phyloP scores from a whole-genome alignment of 73 alveolate species.

The Paramecium primaurelia region DNA sequence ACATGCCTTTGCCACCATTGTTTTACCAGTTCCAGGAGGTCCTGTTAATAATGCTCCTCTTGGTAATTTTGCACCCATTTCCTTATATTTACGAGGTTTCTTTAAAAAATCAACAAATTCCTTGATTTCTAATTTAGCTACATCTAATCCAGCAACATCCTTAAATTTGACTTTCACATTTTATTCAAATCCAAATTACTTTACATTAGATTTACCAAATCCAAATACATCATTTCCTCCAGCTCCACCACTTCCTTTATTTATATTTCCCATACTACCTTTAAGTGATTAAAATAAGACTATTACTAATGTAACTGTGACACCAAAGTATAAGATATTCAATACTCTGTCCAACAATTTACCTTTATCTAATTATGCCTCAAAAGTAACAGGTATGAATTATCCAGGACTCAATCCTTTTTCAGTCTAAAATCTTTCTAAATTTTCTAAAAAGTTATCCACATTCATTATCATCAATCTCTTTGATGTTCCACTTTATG shows the following conservation, averaged over 20 bases:
- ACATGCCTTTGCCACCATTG: conserved; percentile 84
- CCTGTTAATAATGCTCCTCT: conserved; percentile 90
- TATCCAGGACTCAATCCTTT: conserved; percentile 3
- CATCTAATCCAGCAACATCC: conserved; percentile 96
- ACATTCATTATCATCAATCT: conserved; percentile 9
- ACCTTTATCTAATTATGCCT: background rate
- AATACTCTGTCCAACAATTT: conserved; percentile 22
- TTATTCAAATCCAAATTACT: conserved; percentile 65
- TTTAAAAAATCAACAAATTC: conserved; percentile 94
- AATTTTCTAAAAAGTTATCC: conserved; percentile 44
- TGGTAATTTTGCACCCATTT: conserved; percentile 87
- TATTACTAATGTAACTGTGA: background rate
- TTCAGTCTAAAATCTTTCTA: conserved; percentile 41
- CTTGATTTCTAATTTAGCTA: conserved; percentile 88
- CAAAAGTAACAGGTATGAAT: conserved; percentile 32
- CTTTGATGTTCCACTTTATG: background rate
- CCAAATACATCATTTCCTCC: conserved; percentile 59
- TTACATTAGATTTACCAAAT: conserved; percentile 55
- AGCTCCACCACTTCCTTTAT: background rate
- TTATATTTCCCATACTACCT: conserved; percentile 29
- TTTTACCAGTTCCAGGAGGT: conserved; percentile 98
- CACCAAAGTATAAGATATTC: background rate
- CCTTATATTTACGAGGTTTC: conserved; percentile 78
- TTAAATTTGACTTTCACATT: conserved; percentile 64
- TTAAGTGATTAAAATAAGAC: background rate